phyloP scores from a whole-genome alignment of 257 asterid genomes.

The Nicotiana noctiflora region DNA sequence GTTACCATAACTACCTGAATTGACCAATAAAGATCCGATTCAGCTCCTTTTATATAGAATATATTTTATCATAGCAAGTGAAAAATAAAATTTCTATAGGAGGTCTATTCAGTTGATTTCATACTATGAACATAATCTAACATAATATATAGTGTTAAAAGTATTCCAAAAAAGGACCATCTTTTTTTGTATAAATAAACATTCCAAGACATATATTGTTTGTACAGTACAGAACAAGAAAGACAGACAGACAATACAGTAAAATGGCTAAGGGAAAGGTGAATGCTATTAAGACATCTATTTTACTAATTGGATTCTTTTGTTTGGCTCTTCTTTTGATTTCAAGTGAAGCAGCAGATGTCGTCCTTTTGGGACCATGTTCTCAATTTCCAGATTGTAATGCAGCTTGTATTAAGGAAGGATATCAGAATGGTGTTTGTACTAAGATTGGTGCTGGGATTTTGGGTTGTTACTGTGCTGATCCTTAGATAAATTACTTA shows the following conservation, averaged over 20 bases:
- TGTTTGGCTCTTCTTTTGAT: neutral
- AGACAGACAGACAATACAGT: neutral
- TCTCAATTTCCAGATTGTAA: conserved; percentile 6
- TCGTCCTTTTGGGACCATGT: conserved; percentile 3
- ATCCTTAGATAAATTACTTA: neutral
- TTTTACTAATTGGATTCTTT: neutral
- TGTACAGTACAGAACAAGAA: neutral
- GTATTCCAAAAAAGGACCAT: neutral
- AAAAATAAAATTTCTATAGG: neutral
- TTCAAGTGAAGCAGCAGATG: conserved; percentile 1
- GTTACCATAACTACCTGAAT: neutral
- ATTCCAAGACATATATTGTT: neutral
- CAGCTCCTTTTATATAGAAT: neutral
- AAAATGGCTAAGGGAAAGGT: neutral
- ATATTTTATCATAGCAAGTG: neutral
- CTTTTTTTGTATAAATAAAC: neutral
- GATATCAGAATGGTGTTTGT: neutral
- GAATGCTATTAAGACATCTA: neutral
- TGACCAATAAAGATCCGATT: neutral
- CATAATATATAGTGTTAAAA: neutral
- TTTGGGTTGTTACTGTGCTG: conserved; percentile 2
- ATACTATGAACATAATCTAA: neutral
- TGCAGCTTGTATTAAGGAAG: neutral
- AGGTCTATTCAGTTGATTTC: neutral
- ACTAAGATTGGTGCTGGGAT: neutral